phyloP scores from a whole-genome alignment of 2,329 filamentous ascomycete genomes.

The Scedosporium aurantiacum region DNA sequence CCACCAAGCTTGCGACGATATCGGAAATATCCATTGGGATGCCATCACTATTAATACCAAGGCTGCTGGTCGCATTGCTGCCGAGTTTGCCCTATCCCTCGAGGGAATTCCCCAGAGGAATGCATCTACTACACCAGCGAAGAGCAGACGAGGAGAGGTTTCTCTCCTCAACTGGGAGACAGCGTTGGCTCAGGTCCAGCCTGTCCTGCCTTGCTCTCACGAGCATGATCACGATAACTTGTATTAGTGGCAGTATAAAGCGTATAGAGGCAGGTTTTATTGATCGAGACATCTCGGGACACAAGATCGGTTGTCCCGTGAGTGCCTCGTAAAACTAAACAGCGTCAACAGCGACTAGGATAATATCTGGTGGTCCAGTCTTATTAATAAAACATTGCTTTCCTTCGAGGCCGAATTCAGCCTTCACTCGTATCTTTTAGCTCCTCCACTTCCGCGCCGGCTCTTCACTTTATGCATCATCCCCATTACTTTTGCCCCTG shows the following conservation, averaged over 20 bases:
- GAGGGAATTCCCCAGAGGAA: conserved; percentile 22
- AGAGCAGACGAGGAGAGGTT: background rate
- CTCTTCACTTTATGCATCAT: background rate
- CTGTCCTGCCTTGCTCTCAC: conserved; percentile 5
- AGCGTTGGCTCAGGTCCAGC: background rate
- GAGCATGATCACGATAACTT: conserved; percentile 5
- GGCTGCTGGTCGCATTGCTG: conserved; percentile 39
- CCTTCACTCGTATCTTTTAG: too few relatives aligned
- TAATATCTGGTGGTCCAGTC: too few relatives aligned
- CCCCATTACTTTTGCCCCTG: background rate
- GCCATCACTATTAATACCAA: conserved; percentile 22
- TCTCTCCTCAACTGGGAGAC: conserved; percentile 4
- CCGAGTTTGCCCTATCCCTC: conserved; percentile 23
- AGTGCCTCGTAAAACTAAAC: too few relatives aligned
- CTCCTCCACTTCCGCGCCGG: too few relatives aligned
- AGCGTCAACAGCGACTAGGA: too few relatives aligned
- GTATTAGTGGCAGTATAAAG: background rate
- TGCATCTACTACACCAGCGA: conserved; percentile 11
- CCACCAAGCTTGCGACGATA: conserved; percentile 26
- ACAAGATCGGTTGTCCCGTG: too few relatives aligned
- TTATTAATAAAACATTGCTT: too few relatives aligned
- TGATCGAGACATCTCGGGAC: too few relatives aligned
- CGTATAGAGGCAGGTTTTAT: background rate
- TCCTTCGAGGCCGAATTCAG: too few relatives aligned
- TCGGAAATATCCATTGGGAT: conserved; percentile 25